Base-by-base conservation (phyloP, 1,284 basidiomycete species). In the Tetrapyrgos nigripes region DNA sequence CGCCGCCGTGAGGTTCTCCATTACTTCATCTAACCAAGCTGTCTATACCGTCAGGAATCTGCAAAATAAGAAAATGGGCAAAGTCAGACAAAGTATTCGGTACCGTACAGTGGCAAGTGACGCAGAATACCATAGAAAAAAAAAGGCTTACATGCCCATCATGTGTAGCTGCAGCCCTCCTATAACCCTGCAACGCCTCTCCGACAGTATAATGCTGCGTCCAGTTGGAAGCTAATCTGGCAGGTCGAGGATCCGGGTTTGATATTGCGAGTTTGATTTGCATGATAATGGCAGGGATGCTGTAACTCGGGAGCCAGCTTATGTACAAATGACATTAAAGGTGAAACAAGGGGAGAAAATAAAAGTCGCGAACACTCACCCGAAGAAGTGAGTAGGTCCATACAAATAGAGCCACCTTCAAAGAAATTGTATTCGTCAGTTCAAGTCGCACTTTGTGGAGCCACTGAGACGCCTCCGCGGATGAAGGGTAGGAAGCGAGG, bases 251-350 rank as follows among this genome's bases (percentile, higher is more conserved):
- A 17, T 87, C 83, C 1, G 82, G 72, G 60, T 85, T 86, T 0
- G 82, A 87, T 29, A 87, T 82, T 1, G 85, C 85, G 28, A 87
- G 75, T 62, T 79, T 85, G 62, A 89, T 87, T 68, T 88, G 86
- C 63, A 88, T 73, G 5, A 89, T 73, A 4, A 88, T 76, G 0
- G 86, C 83, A 27, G 86, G 75, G 28, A 88, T 85, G 62, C 85
- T 87, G 62, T 88, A 88, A 61, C 84, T 87, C 0, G 85, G 86
- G 43, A 88, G 79, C 86, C 87, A 88, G 6, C 86, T 83, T 37
- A 49, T 11, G 59, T 14, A n/a, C 14, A 19, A 11, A 26, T 11
- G 23, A 11, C 37, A n/a, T 40, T n/a, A 17, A n/a, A 9, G 31
- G 14, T 33, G 31, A 9, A n/a, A 9, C 4, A n/a, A 40, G 17